phyloP scores from a whole-genome alignment of 352 stramenopile species.

The Pythium rhizo-oryzae region DNA sequence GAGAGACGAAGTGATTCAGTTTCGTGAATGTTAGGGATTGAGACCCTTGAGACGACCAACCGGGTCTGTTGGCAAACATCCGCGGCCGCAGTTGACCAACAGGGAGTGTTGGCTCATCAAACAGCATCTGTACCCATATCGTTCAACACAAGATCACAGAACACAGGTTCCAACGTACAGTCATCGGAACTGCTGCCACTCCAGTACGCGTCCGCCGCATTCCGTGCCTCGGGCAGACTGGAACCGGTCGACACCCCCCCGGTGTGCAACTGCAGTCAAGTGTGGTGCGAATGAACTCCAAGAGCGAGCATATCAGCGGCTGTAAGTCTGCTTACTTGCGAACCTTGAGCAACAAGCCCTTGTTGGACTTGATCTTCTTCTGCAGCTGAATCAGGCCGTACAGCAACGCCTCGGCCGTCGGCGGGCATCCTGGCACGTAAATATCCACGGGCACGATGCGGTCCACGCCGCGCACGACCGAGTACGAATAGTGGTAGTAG shows the following conservation, averaged over 20 bases:
- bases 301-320: no score
- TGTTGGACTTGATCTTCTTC: slow-evolving; percentile 99
- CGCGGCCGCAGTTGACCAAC: not conserved
- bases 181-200: no score
- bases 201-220: no score
- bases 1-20: not conserved
- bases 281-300: no score
- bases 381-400: slow-evolving; percentile 99
- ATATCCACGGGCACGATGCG: slow-evolving; percentile 99
- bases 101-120: not conserved
- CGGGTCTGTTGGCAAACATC: not conserved
- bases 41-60: not conserved
- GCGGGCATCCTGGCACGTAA: slow-evolving; percentile 99
- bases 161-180: no score
- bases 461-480: slow-evolving; percentile 97
- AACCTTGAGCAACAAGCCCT: slow-evolving; percentile 94
- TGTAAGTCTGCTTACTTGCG: slow-evolving; percentile 96
- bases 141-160: not conserved
- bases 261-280: no score
- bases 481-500: slow-evolving; percentile 97
- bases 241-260: no score
- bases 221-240: no score
- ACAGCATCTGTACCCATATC: not conserved
- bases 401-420: slow-evolving; percentile 97
- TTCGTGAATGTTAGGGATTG: not conserved